phyloP scores from a whole-genome alignment of 148 eudicot genomes.

The Persicaria tinctoria region DNA sequence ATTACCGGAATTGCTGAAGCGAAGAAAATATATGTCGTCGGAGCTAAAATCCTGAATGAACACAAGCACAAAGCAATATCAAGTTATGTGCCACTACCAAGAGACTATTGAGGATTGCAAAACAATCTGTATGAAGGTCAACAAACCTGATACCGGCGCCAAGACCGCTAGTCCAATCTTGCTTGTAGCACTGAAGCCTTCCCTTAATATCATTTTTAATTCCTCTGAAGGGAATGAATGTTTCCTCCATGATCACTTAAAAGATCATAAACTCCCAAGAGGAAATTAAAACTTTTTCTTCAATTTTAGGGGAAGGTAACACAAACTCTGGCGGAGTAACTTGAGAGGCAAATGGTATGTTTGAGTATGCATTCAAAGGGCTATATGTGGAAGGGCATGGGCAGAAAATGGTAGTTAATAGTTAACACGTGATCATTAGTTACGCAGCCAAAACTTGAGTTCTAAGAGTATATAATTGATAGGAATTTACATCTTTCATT shows the following conservation, averaged over 20 bases:
- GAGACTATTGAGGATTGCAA: slow-evolving; percentile 3
- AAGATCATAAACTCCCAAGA: slow-evolving; percentile 13
- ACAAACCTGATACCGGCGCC: slow-evolving; percentile 86
- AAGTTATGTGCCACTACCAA: background rate
- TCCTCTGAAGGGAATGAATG: slow-evolving; percentile 90
- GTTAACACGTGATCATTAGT: slow-evolving; percentile 12
- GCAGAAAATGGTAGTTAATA: slow-evolving; percentile 19
- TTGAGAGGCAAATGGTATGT: slow-evolving; percentile 58
- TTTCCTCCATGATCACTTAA: slow-evolving; percentile 70
- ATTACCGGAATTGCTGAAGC: slow-evolving; percentile 99
- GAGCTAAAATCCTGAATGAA: slow-evolving; percentile 79
- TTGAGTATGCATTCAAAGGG: slow-evolving; percentile 29
- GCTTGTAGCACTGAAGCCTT: slow-evolving; percentile 83
- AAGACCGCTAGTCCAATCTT: slow-evolving; percentile 94
- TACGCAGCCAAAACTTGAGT: slow-evolving; percentile 19
- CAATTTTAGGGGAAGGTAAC: background rate
- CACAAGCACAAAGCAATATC: background rate
- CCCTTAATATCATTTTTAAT: slow-evolving; percentile 87
- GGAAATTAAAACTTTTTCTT: background rate
- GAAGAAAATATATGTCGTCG: slow-evolving; percentile 93
- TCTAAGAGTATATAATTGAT: slow-evolving; percentile 18
- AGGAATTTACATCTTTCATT: slow-evolving; percentile 39
- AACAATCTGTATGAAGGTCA: background rate
- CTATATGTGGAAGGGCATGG: slow-evolving; percentile 13
- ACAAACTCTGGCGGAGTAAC: slow-evolving; percentile 22